Conservation (phyloP, 2,329 filamentous ascomycete species). For the Fusarium sp. region DNA sequence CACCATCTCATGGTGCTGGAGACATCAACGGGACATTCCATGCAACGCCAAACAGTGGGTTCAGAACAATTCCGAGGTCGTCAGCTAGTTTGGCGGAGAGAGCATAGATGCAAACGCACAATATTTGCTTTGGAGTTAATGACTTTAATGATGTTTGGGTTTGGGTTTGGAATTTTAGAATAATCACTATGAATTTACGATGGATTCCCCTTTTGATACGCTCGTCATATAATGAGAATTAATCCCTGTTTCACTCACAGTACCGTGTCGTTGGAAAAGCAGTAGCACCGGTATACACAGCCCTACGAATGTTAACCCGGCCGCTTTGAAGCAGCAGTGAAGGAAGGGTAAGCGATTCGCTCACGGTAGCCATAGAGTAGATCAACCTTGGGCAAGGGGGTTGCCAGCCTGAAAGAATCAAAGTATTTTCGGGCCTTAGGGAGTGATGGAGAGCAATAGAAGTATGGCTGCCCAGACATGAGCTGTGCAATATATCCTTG, state of each 20-base stretch:
- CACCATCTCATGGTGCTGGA: background rate
- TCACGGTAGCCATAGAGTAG: too few relatives aligned
- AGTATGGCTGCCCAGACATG: conserved; percentile 65
- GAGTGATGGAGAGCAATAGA: conserved; percentile 61
- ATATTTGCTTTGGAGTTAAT: conserved; percentile 1
- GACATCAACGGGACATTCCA: conserved; percentile 12
- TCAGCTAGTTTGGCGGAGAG: conserved; percentile 35
- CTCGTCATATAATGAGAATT: background rate
- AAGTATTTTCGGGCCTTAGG: conserved; percentile 57
- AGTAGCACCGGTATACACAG: background rate
- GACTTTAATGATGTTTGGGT: background rate
- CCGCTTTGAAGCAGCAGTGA: too few relatives aligned
- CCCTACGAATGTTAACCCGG: background rate
- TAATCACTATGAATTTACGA: background rate
- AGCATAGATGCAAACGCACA: background rate
- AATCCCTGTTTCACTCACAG: background rate
- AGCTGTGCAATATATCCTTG: conserved; percentile 53
- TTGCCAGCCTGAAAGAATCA: conserved; percentile 46
- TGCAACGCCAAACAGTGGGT: conserved; percentile 32
- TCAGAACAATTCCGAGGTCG: conserved; percentile 42
- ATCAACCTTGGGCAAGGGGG: background rate
- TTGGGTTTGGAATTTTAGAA: background rate
- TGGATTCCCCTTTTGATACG: background rate
- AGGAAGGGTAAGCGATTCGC: too few relatives aligned
- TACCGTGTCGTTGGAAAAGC: background rate